A percentile compares a stretch with the other conserved stretches of the same genome.
Conservation (phyloP, 768 basidiomycete genomes). For the Pluteus cervinus region DNA sequence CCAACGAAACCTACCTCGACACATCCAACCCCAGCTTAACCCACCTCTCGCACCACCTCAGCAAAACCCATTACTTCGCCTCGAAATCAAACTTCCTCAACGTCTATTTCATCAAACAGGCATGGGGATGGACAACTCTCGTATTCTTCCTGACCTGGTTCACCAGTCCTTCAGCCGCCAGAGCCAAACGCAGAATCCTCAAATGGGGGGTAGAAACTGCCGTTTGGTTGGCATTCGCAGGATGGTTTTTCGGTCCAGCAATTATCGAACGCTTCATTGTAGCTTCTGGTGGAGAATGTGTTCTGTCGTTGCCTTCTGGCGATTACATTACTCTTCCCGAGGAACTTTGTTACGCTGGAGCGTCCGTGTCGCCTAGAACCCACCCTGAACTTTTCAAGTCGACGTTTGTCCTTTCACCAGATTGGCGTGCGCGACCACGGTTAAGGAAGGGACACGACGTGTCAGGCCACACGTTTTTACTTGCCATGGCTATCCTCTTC, state of each 20-base stretch:
- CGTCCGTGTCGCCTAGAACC: constrained; percentile 46
- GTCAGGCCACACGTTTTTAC: constrained; percentile 89
- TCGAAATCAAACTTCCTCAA: constrained; percentile 79
- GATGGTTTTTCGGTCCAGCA: constrained; percentile 86
- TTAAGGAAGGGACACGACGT: constrained; percentile 85
- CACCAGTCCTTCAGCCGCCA: constrained; percentile 44
- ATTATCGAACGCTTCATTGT: constrained; percentile 61
- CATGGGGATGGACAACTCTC: constrained; percentile 86
- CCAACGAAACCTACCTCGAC: constrained; percentile 69
- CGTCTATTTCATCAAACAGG: constrained; percentile 79
- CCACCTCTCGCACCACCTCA: constrained; percentile 62
- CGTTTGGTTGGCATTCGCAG: constrained; percentile 71
- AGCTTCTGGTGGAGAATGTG: constrained; percentile 71
- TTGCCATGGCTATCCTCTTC: constrained; percentile 75
- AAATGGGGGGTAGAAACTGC: constrained; percentile 56
- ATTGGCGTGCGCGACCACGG: constrained; percentile 49
- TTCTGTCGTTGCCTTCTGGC: constrained; percentile 56
- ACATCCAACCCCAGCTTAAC: constrained; percentile 75
- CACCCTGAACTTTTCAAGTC: constrained; percentile 57
- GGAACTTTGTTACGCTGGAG: constrained; percentile 48
- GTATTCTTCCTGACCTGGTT: constrained; percentile 55
- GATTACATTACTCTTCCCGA: constrained; percentile 46
- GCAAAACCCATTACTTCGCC: constrained; percentile 66
- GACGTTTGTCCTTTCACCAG: constrained; percentile 28
- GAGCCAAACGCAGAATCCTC: constrained; percentile 34